Percentiles rank a stretch among this genome's conserved stretches.
Conservation (phyloP, 169 alveolate species). For the Prorocentrum cordatum region DNA sequence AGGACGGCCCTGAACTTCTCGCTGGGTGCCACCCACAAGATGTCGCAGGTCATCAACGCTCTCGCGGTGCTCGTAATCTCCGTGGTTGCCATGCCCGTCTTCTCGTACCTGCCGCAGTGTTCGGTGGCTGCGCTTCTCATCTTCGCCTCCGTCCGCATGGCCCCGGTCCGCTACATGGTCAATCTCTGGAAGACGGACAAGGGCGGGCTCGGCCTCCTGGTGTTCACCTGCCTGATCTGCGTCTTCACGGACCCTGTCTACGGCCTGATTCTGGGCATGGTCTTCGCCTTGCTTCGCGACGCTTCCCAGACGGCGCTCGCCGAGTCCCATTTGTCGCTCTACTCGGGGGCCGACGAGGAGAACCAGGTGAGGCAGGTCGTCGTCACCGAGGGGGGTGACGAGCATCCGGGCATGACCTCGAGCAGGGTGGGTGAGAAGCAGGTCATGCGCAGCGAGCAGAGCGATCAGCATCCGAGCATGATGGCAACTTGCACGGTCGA, state of each 20-base stretch:
- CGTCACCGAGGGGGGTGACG: too few relatives aligned
- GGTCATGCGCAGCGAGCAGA: too few relatives aligned
- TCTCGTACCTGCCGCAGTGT: conserved; percentile 35
- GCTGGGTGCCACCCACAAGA: conserved; percentile 27
- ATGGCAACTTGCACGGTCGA: too few relatives aligned
- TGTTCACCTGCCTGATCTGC: conserved; percentile 21
- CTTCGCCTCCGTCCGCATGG: conserved; percentile 46
- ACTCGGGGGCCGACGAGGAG: too few relatives aligned
- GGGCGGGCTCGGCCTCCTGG: conserved; percentile 8
- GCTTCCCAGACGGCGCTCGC: conserved; percentile 56
- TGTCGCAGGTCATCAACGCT: conserved; percentile 47
- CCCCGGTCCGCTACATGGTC: conserved; percentile 25
- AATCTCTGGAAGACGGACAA: conserved; percentile 16
- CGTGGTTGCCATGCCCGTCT: not conserved
- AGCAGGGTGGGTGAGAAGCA: too few relatives aligned
- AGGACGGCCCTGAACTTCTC: conserved; percentile 3
- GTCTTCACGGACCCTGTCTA: conserved; percentile 42
- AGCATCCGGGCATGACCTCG: too few relatives aligned
- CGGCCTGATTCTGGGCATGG: conserved; percentile 52
- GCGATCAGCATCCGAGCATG: too few relatives aligned
- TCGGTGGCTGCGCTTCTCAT: conserved; percentile 38
- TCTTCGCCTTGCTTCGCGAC: conserved; percentile 17
- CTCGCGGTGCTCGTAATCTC: conserved; percentile 19
- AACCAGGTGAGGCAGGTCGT: too few relatives aligned
- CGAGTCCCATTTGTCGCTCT: too few relatives aligned